Evolutionary conservation across 148 eudicot genomes (phyloP).

Genomic region (Tetragonia tetragonoides): DNA sequence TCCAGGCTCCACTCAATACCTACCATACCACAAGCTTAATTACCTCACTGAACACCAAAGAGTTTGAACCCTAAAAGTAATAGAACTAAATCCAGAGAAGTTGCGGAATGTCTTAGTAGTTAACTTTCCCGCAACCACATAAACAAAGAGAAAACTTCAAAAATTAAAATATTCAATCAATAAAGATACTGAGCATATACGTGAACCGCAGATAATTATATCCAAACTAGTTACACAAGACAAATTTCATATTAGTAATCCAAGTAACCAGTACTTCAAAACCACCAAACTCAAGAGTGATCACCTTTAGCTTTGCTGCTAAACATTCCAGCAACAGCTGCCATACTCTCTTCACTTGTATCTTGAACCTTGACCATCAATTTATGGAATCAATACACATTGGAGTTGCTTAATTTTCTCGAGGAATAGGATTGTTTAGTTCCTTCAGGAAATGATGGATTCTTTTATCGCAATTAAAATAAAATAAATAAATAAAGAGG

Average conservation of each 20-base stretch:
- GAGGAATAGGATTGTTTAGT: conserved; percentile 1
- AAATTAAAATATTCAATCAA: not conserved
- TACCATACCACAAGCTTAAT: conserved; percentile 27
- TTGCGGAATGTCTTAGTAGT: not conserved
- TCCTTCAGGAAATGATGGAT: not conserved
- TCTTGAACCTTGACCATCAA: conserved; percentile 68
- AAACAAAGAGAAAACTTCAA: not conserved
- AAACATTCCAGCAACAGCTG: conserved; percentile 99
- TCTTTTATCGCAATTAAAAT: not conserved
- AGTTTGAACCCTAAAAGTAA: not conserved
- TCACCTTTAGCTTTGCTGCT: conserved; percentile 98
- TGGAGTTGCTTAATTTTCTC: no score
- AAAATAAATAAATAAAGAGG: not conserved
- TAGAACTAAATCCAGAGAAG: not conserved
- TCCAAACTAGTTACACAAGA: no score
- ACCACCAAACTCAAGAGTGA: conserved; percentile 13
- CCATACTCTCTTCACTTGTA: conserved; percentile 93
- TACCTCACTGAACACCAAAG: conserved; percentile 9
- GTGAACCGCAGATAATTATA: not conserved
- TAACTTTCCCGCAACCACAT: not conserved
- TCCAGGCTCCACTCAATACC: conserved; percentile 99
- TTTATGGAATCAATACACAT: not conserved
- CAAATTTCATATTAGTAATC: not conserved
- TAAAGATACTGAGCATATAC: not conserved
- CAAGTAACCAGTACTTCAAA: not conserved